Conservation (phyloP, 441 rosid genomes). For the Eutrema salsugineum region DNA sequence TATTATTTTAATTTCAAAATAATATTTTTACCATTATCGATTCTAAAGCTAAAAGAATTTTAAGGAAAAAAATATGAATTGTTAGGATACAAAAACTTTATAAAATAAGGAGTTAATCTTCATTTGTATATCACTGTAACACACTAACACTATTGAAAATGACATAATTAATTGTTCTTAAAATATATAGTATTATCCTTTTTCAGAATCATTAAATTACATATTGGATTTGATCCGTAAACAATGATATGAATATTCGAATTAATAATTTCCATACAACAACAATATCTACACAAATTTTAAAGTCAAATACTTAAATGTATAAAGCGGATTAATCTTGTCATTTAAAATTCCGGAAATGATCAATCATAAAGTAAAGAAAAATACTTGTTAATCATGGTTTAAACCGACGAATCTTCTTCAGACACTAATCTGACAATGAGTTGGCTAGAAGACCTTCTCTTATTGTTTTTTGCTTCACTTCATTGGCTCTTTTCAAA, state of each 20-base stretch:
- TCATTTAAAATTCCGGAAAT: background rate
- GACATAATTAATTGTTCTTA: background rate
- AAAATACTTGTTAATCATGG: background rate
- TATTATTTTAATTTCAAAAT: background rate
- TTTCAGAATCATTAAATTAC: too few relatives aligned
- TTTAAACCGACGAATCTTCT: background rate
- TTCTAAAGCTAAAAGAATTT: background rate
- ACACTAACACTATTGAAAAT: background rate
- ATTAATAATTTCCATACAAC: background rate
- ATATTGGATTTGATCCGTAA: background rate
- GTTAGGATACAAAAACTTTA: background rate
- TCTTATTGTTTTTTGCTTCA: background rate
- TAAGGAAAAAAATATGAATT: background rate
- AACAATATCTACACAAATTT: background rate
- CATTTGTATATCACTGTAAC: background rate
- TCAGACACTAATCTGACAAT: background rate
- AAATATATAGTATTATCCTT: too few relatives aligned
- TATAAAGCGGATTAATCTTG: background rate
- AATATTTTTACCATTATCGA: background rate
- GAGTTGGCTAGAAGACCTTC: conserved; percentile 11
- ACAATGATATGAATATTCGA: background rate
- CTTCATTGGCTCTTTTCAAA: conserved; percentile 49
- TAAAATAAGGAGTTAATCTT: background rate
- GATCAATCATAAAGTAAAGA: background rate
- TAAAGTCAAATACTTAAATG: background rate